Base-by-base conservation (phyloP, 2,329 filamentous ascomycete species). In the Colletotrichum melonis region DNA sequence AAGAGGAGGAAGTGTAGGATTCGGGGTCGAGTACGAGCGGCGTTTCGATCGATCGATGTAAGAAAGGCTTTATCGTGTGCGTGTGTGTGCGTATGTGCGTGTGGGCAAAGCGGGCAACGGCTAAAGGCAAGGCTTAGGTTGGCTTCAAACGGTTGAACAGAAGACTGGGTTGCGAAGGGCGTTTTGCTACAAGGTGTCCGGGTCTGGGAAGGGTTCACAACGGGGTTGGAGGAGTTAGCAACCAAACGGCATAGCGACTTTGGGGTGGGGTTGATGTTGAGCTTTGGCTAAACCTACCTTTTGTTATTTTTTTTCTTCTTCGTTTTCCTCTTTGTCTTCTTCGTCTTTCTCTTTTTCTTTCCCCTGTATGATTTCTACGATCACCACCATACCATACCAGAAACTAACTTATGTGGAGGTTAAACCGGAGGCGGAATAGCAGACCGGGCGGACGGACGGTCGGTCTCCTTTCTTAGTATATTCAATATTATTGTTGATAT, bases 221-320 rank as follows among this genome's bases (percentile, higher is more conserved):
- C 24, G 46, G 60, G 67, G 62, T 52, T 57, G 71, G 60, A 66
- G 71, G 71, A 73, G 71, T 73, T 73, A 73, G 67, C 71, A 73
- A 73, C 71, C 71, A 73, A 73, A 71, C 67, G 71, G 67, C 71
- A 73, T 73, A 73, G 71, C 71, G 71, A 71, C 38, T 71, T 67
- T 56, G 38, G 38, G 38, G 14, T 5, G 32, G 32, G 32, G 32
- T 35, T 35, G 71, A 71, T 66, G 71, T 66, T 66, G 67, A 71
- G 71, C 67, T 73, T 63, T 73, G 55, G 67, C 60, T 67, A 73
- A 63, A 73, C 71, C 71, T 70, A 73, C 71, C 26, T 66, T 70
- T 67, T 70, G n/a, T 58, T 46, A 46, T 46, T 54, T 35, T 35
- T 35, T 12, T 57, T 28, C 58, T 9, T 54, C 52, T 26, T 49